Base-by-base conservation (phyloP, 1,284 basidiomycete species). In the Gomphus sp. region DNA sequence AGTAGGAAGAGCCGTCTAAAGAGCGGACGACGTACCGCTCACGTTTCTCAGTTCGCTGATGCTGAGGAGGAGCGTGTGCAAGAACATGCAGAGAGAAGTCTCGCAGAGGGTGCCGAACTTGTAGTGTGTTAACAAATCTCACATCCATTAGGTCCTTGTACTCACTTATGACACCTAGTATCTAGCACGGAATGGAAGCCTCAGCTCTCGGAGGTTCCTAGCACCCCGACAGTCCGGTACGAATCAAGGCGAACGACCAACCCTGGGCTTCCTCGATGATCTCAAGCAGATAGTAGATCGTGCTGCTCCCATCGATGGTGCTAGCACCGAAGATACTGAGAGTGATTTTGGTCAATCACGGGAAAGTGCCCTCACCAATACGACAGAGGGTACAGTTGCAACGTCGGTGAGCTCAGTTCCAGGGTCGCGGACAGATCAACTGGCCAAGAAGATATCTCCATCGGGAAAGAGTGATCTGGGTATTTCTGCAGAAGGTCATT, bases 41-140 rank as follows among this genome's bases (percentile, higher is more conserved):
- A 80, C 9, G 76, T 80, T 0, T 93, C 90, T 6, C 93, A 94
- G 66, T 95, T 95, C 67, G 85, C 91, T 82, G 92, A 94, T 69
- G 93, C 92, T 5, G 89, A 93, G 63, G 93, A 85, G 18, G 49
- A 50, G 2, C 28, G 33, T 61, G 91, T 89, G 4, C 81, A 89
- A 63, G 85, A 87, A 64, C 90, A 93, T 68, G 87, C 94, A 53
- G 88, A 93, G 66, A 83, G 88, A 62, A 87, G 89, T 62, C 71
- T 95, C 48, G 87, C 81, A 39, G 84, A 84, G 55, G 89, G 91
- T 28, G 82, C 82, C 31, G 84, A 84, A 12, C 54, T 55, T 60
- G 76, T 87, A 64, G 87, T 89, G 67, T 64, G 81, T 70, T 44
- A 50, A 47, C 58, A 55, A 56, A 53, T 43, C 55, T 52, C 56